phyloP scores from a whole-genome alignment of 1,284 basidiomycete genomes.

The Vanrija humicola region DNA sequence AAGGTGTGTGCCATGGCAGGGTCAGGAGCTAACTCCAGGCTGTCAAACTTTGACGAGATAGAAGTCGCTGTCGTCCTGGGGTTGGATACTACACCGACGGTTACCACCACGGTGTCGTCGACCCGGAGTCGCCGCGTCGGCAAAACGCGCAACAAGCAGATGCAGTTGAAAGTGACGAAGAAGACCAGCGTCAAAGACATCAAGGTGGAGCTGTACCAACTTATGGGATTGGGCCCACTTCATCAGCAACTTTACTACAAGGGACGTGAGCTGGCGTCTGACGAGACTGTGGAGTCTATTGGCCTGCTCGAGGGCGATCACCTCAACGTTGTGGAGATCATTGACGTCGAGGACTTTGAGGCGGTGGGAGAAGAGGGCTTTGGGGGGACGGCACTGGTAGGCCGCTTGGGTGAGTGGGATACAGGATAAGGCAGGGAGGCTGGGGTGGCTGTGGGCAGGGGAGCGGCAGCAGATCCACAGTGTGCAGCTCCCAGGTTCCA shows the following conservation, averaged over 20 bases:
- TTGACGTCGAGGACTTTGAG: slow-evolving; percentile 27
- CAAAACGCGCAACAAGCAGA: slow-evolving; percentile 1
- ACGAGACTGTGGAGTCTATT: slow-evolving; percentile 28
- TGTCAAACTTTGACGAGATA: slow-evolving; percentile 17
- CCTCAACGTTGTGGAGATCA: slow-evolving; percentile 16
- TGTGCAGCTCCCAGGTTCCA: no score
- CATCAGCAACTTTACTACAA: slow-evolving; percentile 25
- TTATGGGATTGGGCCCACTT: slow-evolving; percentile 25
- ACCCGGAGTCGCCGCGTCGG: neutral
- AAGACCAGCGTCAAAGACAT: slow-evolving; percentile 30
- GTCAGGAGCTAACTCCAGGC: slow-evolving; percentile 3
- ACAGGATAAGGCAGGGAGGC: neutral
- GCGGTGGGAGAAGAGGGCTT: slow-evolving; percentile 30
- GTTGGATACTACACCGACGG: slow-evolving; percentile 1
- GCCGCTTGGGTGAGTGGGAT: slow-evolving; percentile 23
- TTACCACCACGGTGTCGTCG: neutral
- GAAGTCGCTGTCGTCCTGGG: slow-evolving; percentile 15
- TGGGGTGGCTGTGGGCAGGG: neutral
- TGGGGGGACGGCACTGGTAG: slow-evolving; percentile 36
- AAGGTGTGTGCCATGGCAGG: neutral
- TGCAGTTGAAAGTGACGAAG: slow-evolving; percentile 19
- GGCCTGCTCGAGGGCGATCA: slow-evolving; percentile 25
- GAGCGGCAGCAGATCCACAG: no score
- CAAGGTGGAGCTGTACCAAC: slow-evolving; percentile 25
- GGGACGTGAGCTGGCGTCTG: slow-evolving; percentile 19